Conservation (phyloP, 2,329 filamentous ascomycete genomes). For the Pyricularia pennisetigena region DNA sequence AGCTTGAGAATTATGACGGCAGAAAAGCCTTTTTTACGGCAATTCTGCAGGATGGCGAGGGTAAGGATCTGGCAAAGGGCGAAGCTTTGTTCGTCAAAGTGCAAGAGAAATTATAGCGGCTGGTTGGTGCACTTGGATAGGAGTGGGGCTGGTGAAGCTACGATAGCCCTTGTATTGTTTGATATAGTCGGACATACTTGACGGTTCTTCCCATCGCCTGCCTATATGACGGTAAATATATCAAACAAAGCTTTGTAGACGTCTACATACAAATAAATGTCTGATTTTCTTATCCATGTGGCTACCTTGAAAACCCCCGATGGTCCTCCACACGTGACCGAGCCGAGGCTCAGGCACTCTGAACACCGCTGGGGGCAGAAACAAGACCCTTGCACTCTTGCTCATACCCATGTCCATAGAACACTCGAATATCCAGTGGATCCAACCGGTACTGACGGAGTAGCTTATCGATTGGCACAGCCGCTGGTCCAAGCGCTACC, state of each 20-base stretch:
- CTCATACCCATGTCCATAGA: neutral
- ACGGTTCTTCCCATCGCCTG: no score
- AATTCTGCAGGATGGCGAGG: conserved; percentile 36
- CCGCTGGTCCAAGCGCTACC: neutral
- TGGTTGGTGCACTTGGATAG: neutral
- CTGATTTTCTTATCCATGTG: no score
- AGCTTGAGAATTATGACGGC: conserved; percentile 29
- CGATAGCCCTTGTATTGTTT: neutral
- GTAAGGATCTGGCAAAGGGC: conserved; percentile 35
- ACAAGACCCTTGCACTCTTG: neutral
- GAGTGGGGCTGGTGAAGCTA: neutral
- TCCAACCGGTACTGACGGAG: neutral
- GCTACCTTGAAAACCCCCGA: neutral
- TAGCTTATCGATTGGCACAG: neutral
- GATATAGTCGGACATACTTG: no score
- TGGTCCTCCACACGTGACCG: neutral
- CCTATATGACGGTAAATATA: no score
- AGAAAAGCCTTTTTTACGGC: conserved; percentile 42
- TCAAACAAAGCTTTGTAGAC: no score
- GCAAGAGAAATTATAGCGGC: neutral
- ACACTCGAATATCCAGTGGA: neutral
- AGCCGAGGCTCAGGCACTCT: neutral
- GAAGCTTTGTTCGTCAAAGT: conserved; percentile 37
- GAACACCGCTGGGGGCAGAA: neutral
- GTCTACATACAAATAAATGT: no score